Base-by-base conservation (phyloP, 768 basidiomycete species). In the Calocybe gangraenosa region DNA sequence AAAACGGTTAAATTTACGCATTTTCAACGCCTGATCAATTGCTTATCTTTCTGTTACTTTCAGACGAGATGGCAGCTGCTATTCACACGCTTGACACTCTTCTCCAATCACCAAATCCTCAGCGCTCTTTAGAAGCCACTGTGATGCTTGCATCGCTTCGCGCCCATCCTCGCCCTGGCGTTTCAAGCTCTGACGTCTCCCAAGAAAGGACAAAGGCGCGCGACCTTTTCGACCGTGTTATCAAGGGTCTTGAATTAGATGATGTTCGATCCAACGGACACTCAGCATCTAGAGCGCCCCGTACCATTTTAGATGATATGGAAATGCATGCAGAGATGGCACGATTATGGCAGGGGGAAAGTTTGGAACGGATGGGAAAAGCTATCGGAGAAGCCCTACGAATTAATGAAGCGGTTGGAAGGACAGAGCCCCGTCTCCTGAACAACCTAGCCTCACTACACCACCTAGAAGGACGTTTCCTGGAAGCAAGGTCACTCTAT, bases 321-420 rank as follows among this genome's bases (percentile, higher is more conserved):
- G 88, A 95, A 48, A 81, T 97, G 76, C 86, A 91, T 52, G 67
- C 84, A n/a, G 94, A 97, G 61, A 82, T 97, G 48, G 92, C 92
- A 9, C 79, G 83, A 37, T 62, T 96, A 44, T 97, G 92, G 88
- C 87, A 89, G 56, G 82, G 77, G 2, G 89, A 93, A 48, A 83
- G 74, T 57, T 52, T 84, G 11, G 89, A 89, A 20, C 81, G 84
- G 40, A 83, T 87, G 44, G 68, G 78, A 3, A 81, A 75, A 48
- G 87, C 89, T 1, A 74, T 92, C 42, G 76, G 78, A 49, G 84
- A 90, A 40, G 91, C 92, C 0, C 60, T 85, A 40, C 68, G 79
- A 39, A 78, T 87, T 44, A 78, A 79, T 47, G 74, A 81, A 53
- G 66, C 68, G 0, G 64, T 56, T 3, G 73, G 69, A 9, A 68